These are phyloP conservation scores for Talaromyces sp. DNA, from an alignment of 2,329 filamentous ascomycete species.

Conservation along the genomic window DNA sequence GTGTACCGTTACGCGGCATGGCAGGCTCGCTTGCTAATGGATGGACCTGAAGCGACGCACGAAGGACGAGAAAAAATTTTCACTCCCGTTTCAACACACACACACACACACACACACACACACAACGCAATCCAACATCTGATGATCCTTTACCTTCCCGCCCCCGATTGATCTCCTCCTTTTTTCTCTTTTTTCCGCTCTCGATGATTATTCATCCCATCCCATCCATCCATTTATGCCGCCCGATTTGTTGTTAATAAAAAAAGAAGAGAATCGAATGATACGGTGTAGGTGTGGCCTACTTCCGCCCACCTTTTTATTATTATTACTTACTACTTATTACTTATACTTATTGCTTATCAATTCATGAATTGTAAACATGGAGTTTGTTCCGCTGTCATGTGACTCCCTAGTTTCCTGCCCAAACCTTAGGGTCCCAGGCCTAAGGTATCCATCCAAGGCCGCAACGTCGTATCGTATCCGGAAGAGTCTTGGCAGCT, in stretches of 20 bases:
- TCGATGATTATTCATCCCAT: too few species aligned
- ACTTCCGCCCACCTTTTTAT: constrained; percentile 31
- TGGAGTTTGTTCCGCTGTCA: too few species aligned
- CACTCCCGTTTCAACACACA: constrained; percentile 5
- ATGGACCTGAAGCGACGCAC: background rate
- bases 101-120: background rate
- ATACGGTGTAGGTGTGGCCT: constrained; percentile 27
- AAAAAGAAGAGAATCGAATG: constrained; percentile 8
- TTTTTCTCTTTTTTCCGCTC: background rate
- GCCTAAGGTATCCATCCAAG: too few species aligned
- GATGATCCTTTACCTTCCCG: background rate
- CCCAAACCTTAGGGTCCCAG: too few species aligned
- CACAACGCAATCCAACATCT: background rate
- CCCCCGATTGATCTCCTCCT: background rate
- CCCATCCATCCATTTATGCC: background rate
- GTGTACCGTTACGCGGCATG: constrained; percentile 17
- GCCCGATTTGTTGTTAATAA: background rate
- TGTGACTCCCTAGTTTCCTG: too few species aligned
- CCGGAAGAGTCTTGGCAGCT: too few species aligned
- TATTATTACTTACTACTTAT: background rate
- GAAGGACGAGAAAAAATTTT: constrained; percentile 12
- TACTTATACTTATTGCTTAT: too few species aligned
- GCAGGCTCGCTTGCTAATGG: constrained; percentile 1
- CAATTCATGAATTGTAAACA: too few species aligned
- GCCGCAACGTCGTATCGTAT: too few species aligned